These are phyloP conservation scores for Verticillium tricorpus DNA, from an alignment of 2,329 filamentous ascomycete genomes.

Conservation along the genomic window DNA sequence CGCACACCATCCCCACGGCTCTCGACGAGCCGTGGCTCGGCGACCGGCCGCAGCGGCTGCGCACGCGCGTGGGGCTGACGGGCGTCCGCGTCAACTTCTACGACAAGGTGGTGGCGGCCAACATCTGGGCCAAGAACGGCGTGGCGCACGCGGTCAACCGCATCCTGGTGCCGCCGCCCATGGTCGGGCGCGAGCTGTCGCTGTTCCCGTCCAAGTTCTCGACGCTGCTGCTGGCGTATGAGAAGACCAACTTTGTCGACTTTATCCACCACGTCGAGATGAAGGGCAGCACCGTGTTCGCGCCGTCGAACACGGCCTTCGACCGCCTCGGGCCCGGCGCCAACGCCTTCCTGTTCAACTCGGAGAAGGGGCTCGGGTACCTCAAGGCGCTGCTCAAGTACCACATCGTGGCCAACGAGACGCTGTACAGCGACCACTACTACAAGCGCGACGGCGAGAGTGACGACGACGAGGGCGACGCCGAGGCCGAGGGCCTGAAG, in stretches of 20 bases:
- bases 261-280: constrained; percentile 49
- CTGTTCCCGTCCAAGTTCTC: constrained; percentile 74
- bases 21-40: constrained; percentile 57
- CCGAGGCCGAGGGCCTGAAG: constrained; percentile 30
- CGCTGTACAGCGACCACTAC: constrained; percentile 79
- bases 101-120: constrained; percentile 61
- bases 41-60: constrained; percentile 65
- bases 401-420: constrained; percentile 68
- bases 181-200: constrained; percentile 44
- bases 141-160: constrained; percentile 73
- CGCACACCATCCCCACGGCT: constrained; percentile 71
- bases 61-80: constrained; percentile 56
- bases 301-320: constrained; percentile 79
- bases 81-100: constrained; percentile 75
- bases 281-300: constrained; percentile 73
- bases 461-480: constrained; percentile 19
- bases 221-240: constrained; percentile 69
- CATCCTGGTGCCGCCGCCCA: constrained; percentile 72
- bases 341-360: constrained; percentile 83
- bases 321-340: constrained; percentile 63
- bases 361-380: constrained; percentile 66
- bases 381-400: constrained; percentile 75
- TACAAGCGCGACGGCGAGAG: constrained; percentile 44
- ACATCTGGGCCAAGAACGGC: constrained; percentile 75
- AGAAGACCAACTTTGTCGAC: constrained; percentile 67